Evolutionary conservation across 2,329 filamentous ascomycete species (phyloP), one percentile per base, ranked within the genome.

Genomic region (Pseudomassariella vexata): DNA sequence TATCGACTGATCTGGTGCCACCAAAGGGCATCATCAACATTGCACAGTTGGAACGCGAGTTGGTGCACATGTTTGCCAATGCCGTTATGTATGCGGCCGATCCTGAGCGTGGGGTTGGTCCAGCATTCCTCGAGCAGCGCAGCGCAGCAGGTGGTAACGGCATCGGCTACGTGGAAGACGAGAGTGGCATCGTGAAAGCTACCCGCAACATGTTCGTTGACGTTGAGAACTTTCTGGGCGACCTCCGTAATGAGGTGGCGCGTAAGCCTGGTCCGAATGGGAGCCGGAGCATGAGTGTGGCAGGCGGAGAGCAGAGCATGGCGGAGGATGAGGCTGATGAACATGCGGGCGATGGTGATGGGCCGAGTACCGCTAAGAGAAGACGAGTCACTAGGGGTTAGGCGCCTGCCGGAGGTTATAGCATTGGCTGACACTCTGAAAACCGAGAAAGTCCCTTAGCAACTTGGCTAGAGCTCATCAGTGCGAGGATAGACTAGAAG

Each of bases 31-130:
- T 96, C 47, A 85, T 96, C 57, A 96, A 96, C 57, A 89, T 85
- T 30, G 79, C 83, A 2, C 92, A 96, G 55, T 70, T 96, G 11
- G 90, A 96, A 59, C 86, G 88, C 44, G 90, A 96, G 56, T 66
- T 96, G 9, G 86, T 94, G 47, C 85, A 94, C 48, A 95, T 96
- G 85, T 95, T 96, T 56, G 87, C 88, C 45, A 96, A 96, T 50
- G 90, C 92, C 12, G 84, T 95, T 59, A 96, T 98, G 92, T 98
- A 95, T 66, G 96, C 96, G 48, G 80, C 85, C 0, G 86, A 94
- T 40, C 79, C 82, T 0, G 69, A 84, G 44, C 75, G 81, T 17
- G 82, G 83, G 0, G 77, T 82, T 8, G 82, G 82, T 0, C 65
- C 70, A 2, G 63, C 69, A 0, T 84, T 88, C 42, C 56, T 74